Conservation (phyloP, 1,139 yeast genomes). For the Pichia sp. region DNA sequence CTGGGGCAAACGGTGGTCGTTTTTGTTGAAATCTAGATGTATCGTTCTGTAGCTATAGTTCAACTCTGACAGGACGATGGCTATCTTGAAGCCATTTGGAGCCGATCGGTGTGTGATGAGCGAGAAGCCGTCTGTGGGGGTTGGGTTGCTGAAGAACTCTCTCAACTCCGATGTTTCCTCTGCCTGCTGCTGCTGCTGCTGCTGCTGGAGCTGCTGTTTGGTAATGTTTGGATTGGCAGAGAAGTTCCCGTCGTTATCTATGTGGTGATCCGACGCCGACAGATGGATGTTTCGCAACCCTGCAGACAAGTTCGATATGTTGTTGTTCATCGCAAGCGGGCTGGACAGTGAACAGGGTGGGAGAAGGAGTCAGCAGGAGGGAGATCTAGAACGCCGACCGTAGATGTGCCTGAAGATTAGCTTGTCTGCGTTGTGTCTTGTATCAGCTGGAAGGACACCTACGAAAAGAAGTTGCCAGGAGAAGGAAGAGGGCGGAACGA, state of each 20-base stretch:
- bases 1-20: slow-evolving; percentile 92
- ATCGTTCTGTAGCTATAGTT: slow-evolving; percentile 77
- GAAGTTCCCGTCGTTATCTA: slow-evolving; percentile 11
- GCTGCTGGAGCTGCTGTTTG: slow-evolving; percentile 11
- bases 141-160: slow-evolving; percentile 57
- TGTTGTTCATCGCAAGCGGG: slow-evolving; percentile 7
- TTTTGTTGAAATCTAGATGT: slow-evolving; percentile 79
- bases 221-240: slow-evolving; percentile 3
- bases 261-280: slow-evolving; percentile 12
- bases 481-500: too few species aligned
- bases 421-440: too few species aligned
- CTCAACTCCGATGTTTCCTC: slow-evolving; percentile 45
- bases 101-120: slow-evolving; percentile 89
- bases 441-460: too few species aligned
- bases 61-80: slow-evolving; percentile 81
- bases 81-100: slow-evolving; percentile 95
- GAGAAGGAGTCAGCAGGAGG: background rate
- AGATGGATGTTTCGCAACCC: slow-evolving; percentile 28
- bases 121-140: slow-evolving; percentile 81
- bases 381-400: background rate
- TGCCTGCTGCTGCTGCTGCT: slow-evolving; percentile 1
- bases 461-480: too few species aligned
- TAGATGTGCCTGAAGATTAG: too few species aligned
- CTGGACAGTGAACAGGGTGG: too few species aligned
- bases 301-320: slow-evolving; percentile 30